Evolutionary conservation across 1,139 yeast genomes (phyloP).

Genomic region (Arxiozyma bovina): DNA sequence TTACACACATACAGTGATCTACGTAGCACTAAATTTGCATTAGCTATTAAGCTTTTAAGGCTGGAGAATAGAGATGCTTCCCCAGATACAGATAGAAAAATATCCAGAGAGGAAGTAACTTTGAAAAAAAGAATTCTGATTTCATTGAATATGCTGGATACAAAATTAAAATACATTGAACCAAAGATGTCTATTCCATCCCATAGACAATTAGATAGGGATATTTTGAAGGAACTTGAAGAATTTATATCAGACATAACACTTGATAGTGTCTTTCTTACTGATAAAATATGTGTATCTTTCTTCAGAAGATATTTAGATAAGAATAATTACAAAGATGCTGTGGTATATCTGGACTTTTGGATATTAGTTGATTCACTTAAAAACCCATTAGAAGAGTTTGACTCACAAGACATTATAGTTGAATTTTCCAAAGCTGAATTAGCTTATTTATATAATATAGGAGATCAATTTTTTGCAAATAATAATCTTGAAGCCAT

Average conservation of each 20-base stretch:
- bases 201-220: constrained; percentile 1
- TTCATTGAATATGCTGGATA: constrained; percentile 31
- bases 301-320: constrained; percentile 17
- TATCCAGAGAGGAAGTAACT: constrained; percentile 17
- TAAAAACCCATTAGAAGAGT: constrained; percentile 63
- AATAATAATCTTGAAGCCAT: constrained; percentile 10
- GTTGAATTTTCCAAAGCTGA: constrained; percentile 12
- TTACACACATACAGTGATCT: constrained; percentile 13
- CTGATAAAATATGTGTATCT: constrained; percentile 12
- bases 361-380: constrained; percentile 63
- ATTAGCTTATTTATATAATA: constrained; percentile 8
- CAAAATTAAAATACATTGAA: constrained; percentile 20
- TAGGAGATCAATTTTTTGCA: constrained; percentile 12
- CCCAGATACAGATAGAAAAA: not conserved
- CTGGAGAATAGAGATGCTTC: constrained; percentile 2
- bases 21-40: constrained; percentile 13
- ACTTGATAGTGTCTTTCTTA: constrained; percentile 13
- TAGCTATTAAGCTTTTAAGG: constrained; percentile 15
- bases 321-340: constrained; percentile 8
- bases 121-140: constrained; percentile 29
- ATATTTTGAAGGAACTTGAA: constrained; percentile 13
- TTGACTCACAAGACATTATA: constrained; percentile 26
- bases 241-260: constrained; percentile 13
- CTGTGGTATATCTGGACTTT: constrained; percentile 37
- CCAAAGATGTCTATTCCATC: not conserved